A percentile compares a stretch with the other conserved stretches of the same genome.
Conservation (phyloP, 1,284 basidiomycete genomes). For the Papiliotrema flavescens region DNA sequence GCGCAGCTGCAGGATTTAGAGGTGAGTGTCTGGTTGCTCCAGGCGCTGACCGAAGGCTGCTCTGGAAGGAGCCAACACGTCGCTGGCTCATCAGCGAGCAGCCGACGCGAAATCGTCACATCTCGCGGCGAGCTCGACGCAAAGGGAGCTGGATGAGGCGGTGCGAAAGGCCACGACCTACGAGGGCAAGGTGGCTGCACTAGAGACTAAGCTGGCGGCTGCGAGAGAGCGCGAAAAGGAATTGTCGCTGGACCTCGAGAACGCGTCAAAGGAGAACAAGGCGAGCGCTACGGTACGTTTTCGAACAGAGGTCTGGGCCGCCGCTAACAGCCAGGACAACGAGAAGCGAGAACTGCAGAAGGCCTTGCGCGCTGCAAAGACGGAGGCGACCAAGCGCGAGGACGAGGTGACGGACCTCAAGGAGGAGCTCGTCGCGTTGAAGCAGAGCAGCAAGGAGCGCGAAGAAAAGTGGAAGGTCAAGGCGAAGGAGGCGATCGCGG, state of each 20-base stretch:
- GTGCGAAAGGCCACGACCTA: constrained; percentile 16
- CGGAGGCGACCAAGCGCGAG: constrained; percentile 19
- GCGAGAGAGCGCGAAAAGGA: constrained; percentile 32
- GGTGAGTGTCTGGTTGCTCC: constrained; percentile 18
- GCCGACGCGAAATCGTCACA: constrained; percentile 17
- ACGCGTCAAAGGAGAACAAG: constrained; percentile 24
- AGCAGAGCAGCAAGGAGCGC: constrained; percentile 28
- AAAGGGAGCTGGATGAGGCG: constrained; percentile 6
- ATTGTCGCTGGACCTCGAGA: constrained; percentile 26
- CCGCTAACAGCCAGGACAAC: constrained; percentile 14
- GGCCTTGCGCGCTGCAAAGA: constrained; percentile 26
- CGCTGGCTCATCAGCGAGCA: constrained; percentile 26
- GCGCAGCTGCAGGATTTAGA: constrained; percentile 27
- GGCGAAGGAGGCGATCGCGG: constrained; percentile 26
- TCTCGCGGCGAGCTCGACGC: constrained; percentile 5
- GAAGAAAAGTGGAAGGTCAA: constrained; percentile 30
- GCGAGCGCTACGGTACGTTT: constrained; percentile 22
- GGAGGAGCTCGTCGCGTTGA: constrained; percentile 28
- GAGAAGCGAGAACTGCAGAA: constrained; percentile 28
- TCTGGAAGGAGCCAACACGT: constrained; percentile 28
- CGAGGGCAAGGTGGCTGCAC: constrained; percentile 18
- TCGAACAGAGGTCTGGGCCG: too few species aligned
- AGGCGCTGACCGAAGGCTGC: constrained; percentile 9
- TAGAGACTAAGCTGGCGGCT: constrained; percentile 21
- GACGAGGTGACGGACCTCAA: constrained; percentile 28